Conservation (phyloP, 179 eudicot genomes). For the Silene vulgaris region DNA sequence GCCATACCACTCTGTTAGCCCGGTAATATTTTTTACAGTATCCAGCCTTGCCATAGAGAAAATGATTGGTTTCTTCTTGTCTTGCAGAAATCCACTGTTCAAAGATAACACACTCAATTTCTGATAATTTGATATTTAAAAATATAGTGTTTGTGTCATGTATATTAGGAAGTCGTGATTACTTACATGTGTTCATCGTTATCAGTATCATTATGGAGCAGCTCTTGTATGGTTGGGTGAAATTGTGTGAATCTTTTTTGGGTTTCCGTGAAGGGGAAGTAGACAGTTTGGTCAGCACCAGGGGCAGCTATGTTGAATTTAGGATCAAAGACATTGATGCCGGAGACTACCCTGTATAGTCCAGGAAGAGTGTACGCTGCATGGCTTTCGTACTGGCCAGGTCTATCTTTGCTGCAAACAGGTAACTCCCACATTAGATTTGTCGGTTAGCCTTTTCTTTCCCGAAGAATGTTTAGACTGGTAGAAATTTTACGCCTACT, state of each 20-base stretch:
- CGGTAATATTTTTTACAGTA: slow-evolving; percentile 68
- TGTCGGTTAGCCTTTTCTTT: slow-evolving; percentile 1
- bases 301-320: slow-evolving; percentile 55
- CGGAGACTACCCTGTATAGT: slow-evolving; percentile 46
- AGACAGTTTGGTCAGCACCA: slow-evolving; percentile 51
- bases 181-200: slow-evolving; percentile 46
- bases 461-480: neutral
- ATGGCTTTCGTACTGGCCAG: slow-evolving; percentile 52
- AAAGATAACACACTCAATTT: slow-evolving; percentile 9
- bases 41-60: slow-evolving; percentile 84
- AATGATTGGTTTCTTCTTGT: slow-evolving; percentile 59
- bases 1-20: slow-evolving; percentile 60
- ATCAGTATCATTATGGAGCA: slow-evolving; percentile 38
- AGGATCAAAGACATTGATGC: slow-evolving; percentile 53
- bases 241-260: slow-evolving; percentile 38
- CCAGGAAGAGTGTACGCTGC: slow-evolving; percentile 49
- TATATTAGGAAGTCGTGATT: neutral
- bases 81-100: slow-evolving; percentile 53
- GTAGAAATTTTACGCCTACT: neutral
- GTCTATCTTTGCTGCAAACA: slow-evolving; percentile 46
- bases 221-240: slow-evolving; percentile 39
- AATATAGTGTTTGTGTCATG: neutral
- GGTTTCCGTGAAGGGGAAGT: slow-evolving; percentile 40
- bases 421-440: slow-evolving; percentile 20
- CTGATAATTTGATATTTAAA: neutral